Evolutionary conservation across 495 filamentous ascomycete genomes (phyloP).

Genomic region (Penicillium coprophilum): DNA sequence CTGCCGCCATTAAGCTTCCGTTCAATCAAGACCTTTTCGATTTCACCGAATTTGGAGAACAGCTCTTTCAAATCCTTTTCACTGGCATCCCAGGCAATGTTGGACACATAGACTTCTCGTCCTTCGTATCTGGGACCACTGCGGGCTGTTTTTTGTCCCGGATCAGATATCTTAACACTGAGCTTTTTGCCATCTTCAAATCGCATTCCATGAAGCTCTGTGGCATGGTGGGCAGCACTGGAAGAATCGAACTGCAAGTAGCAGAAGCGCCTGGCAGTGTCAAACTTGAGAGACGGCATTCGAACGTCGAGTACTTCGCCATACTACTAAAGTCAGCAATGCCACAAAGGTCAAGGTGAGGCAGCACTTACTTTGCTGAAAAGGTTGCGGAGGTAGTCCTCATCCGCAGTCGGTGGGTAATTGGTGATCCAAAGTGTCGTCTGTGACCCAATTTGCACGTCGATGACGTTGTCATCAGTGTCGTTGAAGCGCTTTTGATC

Average conservation of each 20-base stretch:
- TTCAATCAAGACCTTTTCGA: slow-evolving; percentile 67
- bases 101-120: slow-evolving; percentile 79
- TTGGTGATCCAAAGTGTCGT: slow-evolving; percentile 89
- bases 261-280: slow-evolving; percentile 86
- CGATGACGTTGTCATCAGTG: slow-evolving; percentile 51
- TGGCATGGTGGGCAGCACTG: slow-evolving; percentile 63
- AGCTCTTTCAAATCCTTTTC: slow-evolving; percentile 67
- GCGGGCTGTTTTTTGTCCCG: slow-evolving; percentile 71
- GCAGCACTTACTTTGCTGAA: slow-evolving; percentile 57
- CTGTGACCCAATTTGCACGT: slow-evolving; percentile 67
- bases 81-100: slow-evolving; percentile 63
- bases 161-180: slow-evolving; percentile 79
- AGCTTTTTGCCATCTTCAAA: slow-evolving; percentile 66
- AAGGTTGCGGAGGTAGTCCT: slow-evolving; percentile 70
- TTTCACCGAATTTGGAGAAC: slow-evolving; percentile 72
- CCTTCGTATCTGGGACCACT: slow-evolving; percentile 79
- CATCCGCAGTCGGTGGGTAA: slow-evolving; percentile 83
- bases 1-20: slow-evolving; percentile 61
- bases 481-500: slow-evolving; percentile 74
- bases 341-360: neutral
- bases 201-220: slow-evolving; percentile 64
- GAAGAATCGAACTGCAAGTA: slow-evolving; percentile 81
- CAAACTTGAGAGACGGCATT: slow-evolving; percentile 85
- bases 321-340: slow-evolving; percentile 44
- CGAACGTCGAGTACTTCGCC: slow-evolving; percentile 84